phyloP scores from a whole-genome alignment of 1,284 basidiomycete species.

The Leucoagaricus sp. region DNA sequence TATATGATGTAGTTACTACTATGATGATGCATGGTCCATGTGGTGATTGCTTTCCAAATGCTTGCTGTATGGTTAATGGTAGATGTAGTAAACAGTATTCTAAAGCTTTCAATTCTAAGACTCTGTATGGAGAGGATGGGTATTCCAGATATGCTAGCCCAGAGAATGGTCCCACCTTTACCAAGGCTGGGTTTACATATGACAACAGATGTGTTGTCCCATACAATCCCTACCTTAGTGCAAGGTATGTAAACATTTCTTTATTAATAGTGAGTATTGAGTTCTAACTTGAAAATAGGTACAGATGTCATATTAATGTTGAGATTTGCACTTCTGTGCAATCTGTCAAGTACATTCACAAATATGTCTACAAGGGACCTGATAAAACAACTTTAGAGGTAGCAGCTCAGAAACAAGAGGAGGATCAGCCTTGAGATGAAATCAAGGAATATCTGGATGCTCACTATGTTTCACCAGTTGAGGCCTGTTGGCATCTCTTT shows the following conservation, averaged over 20 bases:
- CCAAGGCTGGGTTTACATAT: not conserved
- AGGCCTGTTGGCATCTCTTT: no score
- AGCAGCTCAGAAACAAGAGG: constrained; percentile 29
- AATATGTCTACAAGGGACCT: not conserved
- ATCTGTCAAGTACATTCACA: constrained; percentile 13
- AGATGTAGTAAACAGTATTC: constrained; percentile 31
- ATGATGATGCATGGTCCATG: constrained; percentile 48
- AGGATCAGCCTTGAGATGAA: no score
- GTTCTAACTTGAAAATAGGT: no score
- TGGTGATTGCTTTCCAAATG: constrained; percentile 22
- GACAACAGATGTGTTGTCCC: constrained; percentile 16
- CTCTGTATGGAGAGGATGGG: constrained; percentile 34
- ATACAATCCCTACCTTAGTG: not conserved
- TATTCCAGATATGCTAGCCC: constrained; percentile 34
- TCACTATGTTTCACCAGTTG: constrained; percentile 39
- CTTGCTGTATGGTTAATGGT: constrained; percentile 42
- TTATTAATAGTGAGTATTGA: no score
- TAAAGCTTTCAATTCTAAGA: constrained; percentile 36
- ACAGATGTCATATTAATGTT: constrained; percentile 17
- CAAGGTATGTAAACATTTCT: no score
- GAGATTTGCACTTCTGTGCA: constrained; percentile 29
- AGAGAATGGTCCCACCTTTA: constrained; percentile 8
- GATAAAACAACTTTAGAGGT: constrained; percentile 22
- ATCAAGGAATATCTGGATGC: constrained; percentile 35
- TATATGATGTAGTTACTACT: constrained; percentile 28